Conservation (phyloP, 1,284 basidiomycete species). For the Marasmius oreades region DNA sequence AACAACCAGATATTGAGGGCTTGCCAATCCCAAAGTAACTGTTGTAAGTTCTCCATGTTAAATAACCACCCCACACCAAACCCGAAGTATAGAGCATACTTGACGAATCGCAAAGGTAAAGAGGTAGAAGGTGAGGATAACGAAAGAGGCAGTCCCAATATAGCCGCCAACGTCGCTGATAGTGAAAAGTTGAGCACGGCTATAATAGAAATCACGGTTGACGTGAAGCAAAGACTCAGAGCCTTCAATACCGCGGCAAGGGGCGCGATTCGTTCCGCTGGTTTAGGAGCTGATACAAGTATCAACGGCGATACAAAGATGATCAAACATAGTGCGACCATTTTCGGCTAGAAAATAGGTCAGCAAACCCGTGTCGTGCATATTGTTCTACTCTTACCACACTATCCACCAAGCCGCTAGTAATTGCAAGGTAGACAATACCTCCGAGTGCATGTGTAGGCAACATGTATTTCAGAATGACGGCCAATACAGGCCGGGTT, state of each 20-base stretch:
- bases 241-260: slow-evolving; percentile 58
- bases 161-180: slow-evolving; percentile 62
- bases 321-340: slow-evolving; percentile 20
- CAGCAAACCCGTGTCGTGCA: not conserved
- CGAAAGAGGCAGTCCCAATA: slow-evolving; percentile 60
- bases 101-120: slow-evolving; percentile 26
- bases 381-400: slow-evolving; percentile 29
- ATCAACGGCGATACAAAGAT: slow-evolving; percentile 26
- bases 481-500: slow-evolving; percentile 46
- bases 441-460: slow-evolving; percentile 51
- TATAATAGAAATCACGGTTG: slow-evolving; percentile 79
- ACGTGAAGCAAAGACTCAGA: slow-evolving; percentile 72
- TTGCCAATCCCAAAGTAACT: slow-evolving; percentile 67
- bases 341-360: not conserved
- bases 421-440: slow-evolving; percentile 43
- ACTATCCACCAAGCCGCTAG: slow-evolving; percentile 38
- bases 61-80: slow-evolving; percentile 60
- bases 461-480: slow-evolving; percentile 46
- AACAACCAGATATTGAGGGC: slow-evolving; percentile 71
- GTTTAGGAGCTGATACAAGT: not conserved
- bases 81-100: slow-evolving; percentile 40
- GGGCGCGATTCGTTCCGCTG: slow-evolving; percentile 29
- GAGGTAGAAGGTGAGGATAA: slow-evolving; percentile 34
- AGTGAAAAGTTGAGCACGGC: slow-evolving; percentile 90
- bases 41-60: slow-evolving; percentile 38